Evolutionary conservation across 495 filamentous ascomycete species (phyloP), one percentile per base, ranked within the genome.

Genomic region (Jackrogersella minutella): DNA sequence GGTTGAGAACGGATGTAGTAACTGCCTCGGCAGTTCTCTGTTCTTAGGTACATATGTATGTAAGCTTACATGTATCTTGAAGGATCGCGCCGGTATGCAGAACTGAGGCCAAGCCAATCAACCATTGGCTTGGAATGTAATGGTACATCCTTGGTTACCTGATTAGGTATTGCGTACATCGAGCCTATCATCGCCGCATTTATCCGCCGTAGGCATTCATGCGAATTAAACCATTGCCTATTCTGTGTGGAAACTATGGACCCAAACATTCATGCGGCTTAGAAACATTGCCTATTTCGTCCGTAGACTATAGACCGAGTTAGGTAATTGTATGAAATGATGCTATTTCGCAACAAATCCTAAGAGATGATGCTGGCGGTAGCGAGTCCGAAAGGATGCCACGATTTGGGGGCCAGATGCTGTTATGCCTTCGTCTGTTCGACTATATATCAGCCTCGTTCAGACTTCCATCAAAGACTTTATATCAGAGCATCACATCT

Each of bases 391-490:
- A 49, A 28, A 11, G 9, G 44, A 49, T 49, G 44, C 24, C 31
- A 31, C 44, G 26, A 49, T 49, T 7, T 17, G 26, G 44, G 44
- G 44, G 6, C 44, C 14, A 49, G 44, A 31, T 49, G 44, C 26
- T 14, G 44, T 49, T 8, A 1, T 2, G 30, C 16, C 5, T 36
- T 19, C 16, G 30, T 13, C 16, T 24, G 49, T 9, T 36, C 31
- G 49, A 52, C 30, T 52, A 52, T 52, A 52, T 52, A 52, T 30
- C 49, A 52, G 49, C 30, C 14, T 52, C 30, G n/a, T 50, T 13
- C 46, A 28, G 26, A 19, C 28, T 52, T 31, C 17, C 31, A 50
- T 33, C 46, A 16, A n/a, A 5, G 49, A 52, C 11, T 34, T 52
- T 34, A 21, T 21, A 19, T 36, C 31, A 52, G 5, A 33, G 24